Base-by-base conservation (phyloP, 768 basidiomycete species). In the Pulveroboletus sp. region DNA sequence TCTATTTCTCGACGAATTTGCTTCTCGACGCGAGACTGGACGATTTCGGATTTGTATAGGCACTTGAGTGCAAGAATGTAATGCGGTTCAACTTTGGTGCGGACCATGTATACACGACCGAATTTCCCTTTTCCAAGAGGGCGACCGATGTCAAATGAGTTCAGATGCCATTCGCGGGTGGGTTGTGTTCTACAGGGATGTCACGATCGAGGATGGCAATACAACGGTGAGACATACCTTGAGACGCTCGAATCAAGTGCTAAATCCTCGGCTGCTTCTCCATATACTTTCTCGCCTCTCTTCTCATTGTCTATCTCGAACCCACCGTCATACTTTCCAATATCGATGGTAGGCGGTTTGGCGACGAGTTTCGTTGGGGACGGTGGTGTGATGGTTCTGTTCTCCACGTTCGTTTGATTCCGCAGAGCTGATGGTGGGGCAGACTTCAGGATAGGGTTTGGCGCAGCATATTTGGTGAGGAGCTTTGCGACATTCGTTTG, bases 121-220 rank as follows among this genome's bases (percentile, higher is more conserved):
- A 98, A 99, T 73, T 98, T 98, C 40, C 96, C 96, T 67, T 98
- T 97, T n/a, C 96, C 96, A 2, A 99, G 78, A 4, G 93, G 93
- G 10, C 93, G 82, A 15, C 96, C 95, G 62, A 98, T 95, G 55
- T 96, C 92, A 59, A 99, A 96, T 47, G 84, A 78, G 51, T 81
- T 80, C 5, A 98, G 74, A 28, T 80, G 82, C 86, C 93, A 93
- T 61, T 92, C 89, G 17, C 83, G 80, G 0, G 90, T 92, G 17
- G 89, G 90, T 33, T 73, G 77, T 54, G 73, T 76, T 49, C 87
- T 88, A 49, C n/a, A 41, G 13, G 28, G 43, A 44, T 30, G 28
- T 56, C 35, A 57, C 14, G 47, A 37, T 27, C 9, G 8, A 41
- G 6, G 30, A 15, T 17, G 26, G 26, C 2, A 26, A n/a, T 3